Evolutionary conservation across 163 green algal species (phyloP), one percentile per base, ranked within the genome.

Genomic region (Picocystis sp.): DNA sequence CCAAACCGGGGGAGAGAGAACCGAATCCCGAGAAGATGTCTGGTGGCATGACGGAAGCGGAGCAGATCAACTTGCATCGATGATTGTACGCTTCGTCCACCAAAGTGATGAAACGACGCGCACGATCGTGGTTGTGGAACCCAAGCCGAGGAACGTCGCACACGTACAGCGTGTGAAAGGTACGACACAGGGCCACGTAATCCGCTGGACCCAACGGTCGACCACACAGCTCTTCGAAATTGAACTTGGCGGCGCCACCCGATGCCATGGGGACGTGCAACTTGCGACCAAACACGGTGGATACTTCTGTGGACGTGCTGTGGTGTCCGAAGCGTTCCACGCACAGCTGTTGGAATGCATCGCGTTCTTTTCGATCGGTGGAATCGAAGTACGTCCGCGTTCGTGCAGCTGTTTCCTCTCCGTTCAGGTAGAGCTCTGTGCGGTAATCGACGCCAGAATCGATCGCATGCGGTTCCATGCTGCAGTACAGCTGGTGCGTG

Each of bases 21-120:
- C 45, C 60, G 11, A 57, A 56, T 21, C 59, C 59, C 14, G 22
- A 22, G 19, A 92, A 92, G 45, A 92, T 67, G 45, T 69, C 42
- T 50, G 84, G 76, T 2, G 77, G 78, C 1, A 69, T 25, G 9
- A 61, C 66, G 9, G 63, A 76, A 3, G 80, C 81, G 25, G 50
- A 66, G 29, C 69, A 79, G 22, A 89, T 58, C 44, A 82, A 51
- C 23, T 52, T 22, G 22, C 25, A 53, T 3, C 67, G 51, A 14
- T 62, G 46, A 55, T 80, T 78, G 71, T 88, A 88, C 50, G 84
- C 59, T 65, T 86, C 80, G 49, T 92, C 81, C 0, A 91, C 25
- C 12, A 87, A 61, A 0, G 71, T 83, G 65, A 89, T 89, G 74
- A 89, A 89, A 34, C 80, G 72, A 2, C 78, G 66, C 1, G 80